These are phyloP conservation scores for Podospora bellae-mahoneyi DNA, from an alignment of 495 filamentous ascomycete genomes.

Conservation along the genomic window DNA sequence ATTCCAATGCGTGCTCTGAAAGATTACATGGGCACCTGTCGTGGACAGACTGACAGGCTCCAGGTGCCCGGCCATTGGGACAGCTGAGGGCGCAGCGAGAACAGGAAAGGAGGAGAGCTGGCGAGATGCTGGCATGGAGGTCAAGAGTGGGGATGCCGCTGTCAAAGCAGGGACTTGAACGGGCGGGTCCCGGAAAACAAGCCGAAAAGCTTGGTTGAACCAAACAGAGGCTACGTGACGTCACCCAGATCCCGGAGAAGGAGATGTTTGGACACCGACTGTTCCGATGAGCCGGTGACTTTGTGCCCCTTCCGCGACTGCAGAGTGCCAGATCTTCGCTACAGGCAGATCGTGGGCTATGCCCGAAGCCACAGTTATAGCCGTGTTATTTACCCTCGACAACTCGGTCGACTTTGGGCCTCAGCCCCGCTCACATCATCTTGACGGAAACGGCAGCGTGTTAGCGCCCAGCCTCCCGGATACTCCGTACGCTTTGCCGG, in stretches of 20 bases:
- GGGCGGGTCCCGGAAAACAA: neutral
- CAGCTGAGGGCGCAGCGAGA: too few species aligned
- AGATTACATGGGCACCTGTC: too few species aligned
- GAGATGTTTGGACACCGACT: neutral
- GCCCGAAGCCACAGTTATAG: neutral
- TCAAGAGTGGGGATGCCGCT: neutral
- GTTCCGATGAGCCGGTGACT: neutral
- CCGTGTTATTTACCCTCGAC: neutral
- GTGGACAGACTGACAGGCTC: too few species aligned
- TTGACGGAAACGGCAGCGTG: neutral
- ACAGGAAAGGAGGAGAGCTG: neutral
- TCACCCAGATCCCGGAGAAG: neutral
- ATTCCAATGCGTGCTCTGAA: too few species aligned
- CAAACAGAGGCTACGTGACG: neutral
- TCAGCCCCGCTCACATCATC: neutral
- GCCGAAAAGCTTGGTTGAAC: neutral
- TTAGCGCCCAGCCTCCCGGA: neutral
- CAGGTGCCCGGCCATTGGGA: too few species aligned
- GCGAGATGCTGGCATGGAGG: neutral
- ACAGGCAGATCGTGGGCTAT: neutral
- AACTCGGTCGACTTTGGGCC: neutral
- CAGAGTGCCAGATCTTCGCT: neutral
- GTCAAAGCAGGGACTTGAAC: neutral
- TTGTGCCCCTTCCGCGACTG: neutral
- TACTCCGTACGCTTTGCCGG: neutral